Conservation (phyloP, 1,139 yeast species). For the Hansenula anomala region DNA sequence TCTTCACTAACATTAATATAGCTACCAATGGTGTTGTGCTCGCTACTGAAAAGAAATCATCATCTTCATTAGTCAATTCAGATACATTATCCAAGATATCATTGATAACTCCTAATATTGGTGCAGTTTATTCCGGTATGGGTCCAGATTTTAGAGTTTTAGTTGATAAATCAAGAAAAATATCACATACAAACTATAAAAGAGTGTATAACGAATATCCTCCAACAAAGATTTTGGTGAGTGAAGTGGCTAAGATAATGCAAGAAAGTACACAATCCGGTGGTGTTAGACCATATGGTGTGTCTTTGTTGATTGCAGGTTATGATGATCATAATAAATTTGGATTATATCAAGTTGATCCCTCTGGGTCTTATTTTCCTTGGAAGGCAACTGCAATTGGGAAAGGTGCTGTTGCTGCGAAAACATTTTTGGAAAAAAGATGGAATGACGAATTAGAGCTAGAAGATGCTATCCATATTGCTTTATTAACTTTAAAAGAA, state of each 20-base stretch:
- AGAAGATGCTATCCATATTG: conserved; percentile 97
- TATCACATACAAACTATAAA: conserved; percentile 90
- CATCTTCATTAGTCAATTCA: conserved; percentile 69
- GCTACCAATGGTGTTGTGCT: conserved; percentile 95
- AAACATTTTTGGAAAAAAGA: conserved; percentile 94
- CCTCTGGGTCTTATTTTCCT: conserved; percentile 97
- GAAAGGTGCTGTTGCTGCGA: conserved; percentile 88
- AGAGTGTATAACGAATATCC: conserved; percentile 95
- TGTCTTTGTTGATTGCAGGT: conserved; percentile 90
- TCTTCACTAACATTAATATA: conserved; percentile 6
- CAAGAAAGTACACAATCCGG: conserved; percentile 98
- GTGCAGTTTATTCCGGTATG: conserved; percentile 97
- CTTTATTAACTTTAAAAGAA: conserved; percentile 89
- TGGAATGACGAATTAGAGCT: conserved; percentile 96
- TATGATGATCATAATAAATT: conserved; percentile 79
- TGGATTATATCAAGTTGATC: conserved; percentile 94
- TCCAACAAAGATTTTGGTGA: conserved; percentile 90
- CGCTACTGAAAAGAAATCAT: conserved; percentile 92
- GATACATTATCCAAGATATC: conserved; percentile 80
- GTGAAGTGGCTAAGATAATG: conserved; percentile 93
- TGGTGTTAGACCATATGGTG: conserved; percentile 96
- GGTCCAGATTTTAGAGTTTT: conserved; percentile 97
- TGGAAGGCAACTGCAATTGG: conserved; percentile 99
- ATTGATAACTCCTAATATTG: conserved; percentile 88
- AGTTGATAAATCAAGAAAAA: conserved; percentile 88